Base-by-base conservation (phyloP, 306 rosid species). In the Leucaena leucocephala region DNA sequence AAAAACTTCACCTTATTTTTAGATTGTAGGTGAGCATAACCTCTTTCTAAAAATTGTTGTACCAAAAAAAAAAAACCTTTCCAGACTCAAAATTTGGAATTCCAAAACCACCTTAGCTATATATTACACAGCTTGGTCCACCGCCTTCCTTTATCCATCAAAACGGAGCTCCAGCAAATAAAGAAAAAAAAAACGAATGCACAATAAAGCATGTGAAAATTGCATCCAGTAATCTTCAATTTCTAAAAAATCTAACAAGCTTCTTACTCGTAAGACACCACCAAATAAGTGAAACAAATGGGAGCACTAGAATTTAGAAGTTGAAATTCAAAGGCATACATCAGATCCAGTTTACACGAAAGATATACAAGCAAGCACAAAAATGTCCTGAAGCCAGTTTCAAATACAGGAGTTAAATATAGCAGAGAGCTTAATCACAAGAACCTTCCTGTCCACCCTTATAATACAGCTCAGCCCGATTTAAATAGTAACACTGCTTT, bases 401-500 rank as follows among this genome's bases (percentile, higher is more conserved):
- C 83, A 90, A 88, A 88, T 88, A 88, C 97, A 87, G 54, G 83
- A 78, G 86, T 81, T 80, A 82, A 81, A 71, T 68, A 80, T 84
- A 74, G 78, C 81, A 87, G 81, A 27, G 78, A 87, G 75, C 86
- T 68, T 82, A 82, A 76, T 85, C 86, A 82, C 84, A 85, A 64
- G 71, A 67, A 78, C 78, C 40, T 84, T 77, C 75, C 76, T 8
- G 40, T 68, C 44, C 84, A 27, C 27, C 27, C 49, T 73, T 84
- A 78, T 76, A 45, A 71, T 67, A 35, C 52, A 54, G 62, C 91
- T 88, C 5, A 94, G 76, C 98, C 98, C 54, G 98, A 92, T 81
- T 94, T 92, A 82, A 94, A 94, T 45, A 94, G 89, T 76, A 94
- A 88, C 84, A 94, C 93, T 46, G 98, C 98, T 84, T 94, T 94